Conservation (phyloP, 2,329 filamentous ascomycete species). For the Huntiella bhutanensis region DNA sequence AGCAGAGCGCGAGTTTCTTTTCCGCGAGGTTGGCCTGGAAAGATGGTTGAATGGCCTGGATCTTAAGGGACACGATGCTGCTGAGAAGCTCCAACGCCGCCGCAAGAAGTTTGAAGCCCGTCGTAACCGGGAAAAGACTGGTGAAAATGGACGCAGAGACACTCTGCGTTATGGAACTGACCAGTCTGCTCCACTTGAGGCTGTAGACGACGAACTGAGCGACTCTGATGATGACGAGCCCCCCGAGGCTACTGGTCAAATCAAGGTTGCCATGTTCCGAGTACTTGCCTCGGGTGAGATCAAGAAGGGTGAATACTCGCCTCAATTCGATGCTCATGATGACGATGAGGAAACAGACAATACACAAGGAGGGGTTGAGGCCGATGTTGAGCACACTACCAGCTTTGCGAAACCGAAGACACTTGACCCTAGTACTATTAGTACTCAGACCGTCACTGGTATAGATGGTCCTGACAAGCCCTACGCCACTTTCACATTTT, state of each 20-base stretch:
- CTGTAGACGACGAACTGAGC: slow-evolving; percentile 47
- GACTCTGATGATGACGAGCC: slow-evolving; percentile 73
- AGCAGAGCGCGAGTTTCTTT: slow-evolving; percentile 90
- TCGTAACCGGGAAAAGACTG: slow-evolving; percentile 37
- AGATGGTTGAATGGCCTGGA: slow-evolving; percentile 93
- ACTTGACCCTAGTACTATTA: slow-evolving; percentile 90
- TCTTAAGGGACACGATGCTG: slow-evolving; percentile 79
- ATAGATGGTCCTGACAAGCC: slow-evolving; percentile 93
- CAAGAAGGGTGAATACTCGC: slow-evolving; percentile 93
- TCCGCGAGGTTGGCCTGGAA: slow-evolving; percentile 89
- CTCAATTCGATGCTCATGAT: slow-evolving; percentile 91
- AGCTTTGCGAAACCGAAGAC: slow-evolving; percentile 95
- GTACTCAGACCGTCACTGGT: slow-evolving; percentile 95
- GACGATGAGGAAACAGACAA: slow-evolving; percentile 47
- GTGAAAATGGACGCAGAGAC: slow-evolving; percentile 19
- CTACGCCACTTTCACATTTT: slow-evolving; percentile 92
- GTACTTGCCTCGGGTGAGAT: slow-evolving; percentile 92
- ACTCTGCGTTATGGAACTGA: slow-evolving; percentile 70
- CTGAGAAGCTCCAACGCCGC: slow-evolving; percentile 76
- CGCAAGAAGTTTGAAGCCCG: slow-evolving; percentile 58
- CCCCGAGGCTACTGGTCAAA: slow-evolving; percentile 87
- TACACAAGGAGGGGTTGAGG: slow-evolving; percentile 26
- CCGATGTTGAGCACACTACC: slow-evolving; percentile 86
- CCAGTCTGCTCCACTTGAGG: slow-evolving; percentile 55
- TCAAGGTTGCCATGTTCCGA: slow-evolving; percentile 92